Base-by-base conservation (phyloP, 257 asterid genomes). In the Catharanthus roseus region DNA sequence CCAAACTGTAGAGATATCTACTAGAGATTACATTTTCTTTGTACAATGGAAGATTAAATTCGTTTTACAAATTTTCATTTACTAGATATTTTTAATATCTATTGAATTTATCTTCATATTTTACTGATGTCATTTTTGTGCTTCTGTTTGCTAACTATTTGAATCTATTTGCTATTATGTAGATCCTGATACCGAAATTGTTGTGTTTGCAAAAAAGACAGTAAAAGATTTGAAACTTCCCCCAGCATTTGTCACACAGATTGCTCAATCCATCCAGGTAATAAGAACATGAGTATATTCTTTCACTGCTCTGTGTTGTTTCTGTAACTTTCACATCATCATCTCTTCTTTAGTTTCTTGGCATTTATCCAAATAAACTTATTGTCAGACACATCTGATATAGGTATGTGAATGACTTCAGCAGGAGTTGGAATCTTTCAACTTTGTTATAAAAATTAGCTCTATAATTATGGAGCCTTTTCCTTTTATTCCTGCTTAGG, bases 171-270 rank as follows among this genome's bases (percentile, higher is more conserved):
- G 42, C 38, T 45, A 13, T 51, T 18, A 23, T 47, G 80, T 65
- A 93, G 99, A 95, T 85, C 90, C 97, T 68, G 99, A 95, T 80
- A 80, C 97, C 51, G 99, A 95, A 82, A 83, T 91, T 71, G 88
- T 79, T 80, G 83, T 86, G 68, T 91, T 91, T 78, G 99, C 99
- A 3, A 95, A 86, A 71, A 89, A 95, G 83, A 95, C 96, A 42
- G 96, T 86, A 74, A 95, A 87, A 75, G 99, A 95, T 80, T 86
- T 88, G 84, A 95, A 89, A 84, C 92, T 95, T 81, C 96, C 97
- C 56, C 96, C 96, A 66, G 90, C 92, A 69, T 95, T 95, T 80
- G 84, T 85, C 75, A 83, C 96, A 36, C 99, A 91, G 87, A 91
- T 95, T 38, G 89, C 96, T 77, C 99, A 91, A 76, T 91, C 97